Base-by-base conservation (phyloP, 441 rosid genomes). In the Adansonia gregorii region DNA sequence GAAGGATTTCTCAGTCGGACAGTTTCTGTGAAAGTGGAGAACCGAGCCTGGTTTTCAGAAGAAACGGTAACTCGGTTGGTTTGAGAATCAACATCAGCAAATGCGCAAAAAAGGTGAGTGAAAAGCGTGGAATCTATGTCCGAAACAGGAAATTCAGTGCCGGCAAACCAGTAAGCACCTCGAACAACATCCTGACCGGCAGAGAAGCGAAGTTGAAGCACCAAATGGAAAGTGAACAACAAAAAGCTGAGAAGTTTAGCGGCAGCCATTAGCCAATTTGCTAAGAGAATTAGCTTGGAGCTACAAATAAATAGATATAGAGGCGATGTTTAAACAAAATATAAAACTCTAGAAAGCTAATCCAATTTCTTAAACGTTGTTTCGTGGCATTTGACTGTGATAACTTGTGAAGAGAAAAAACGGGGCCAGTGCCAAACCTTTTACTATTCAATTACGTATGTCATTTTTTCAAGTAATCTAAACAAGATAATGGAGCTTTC, bases 71-170 rank as follows among this genome's bases (percentile, higher is more conserved):
- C 84, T 31, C 72, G 76, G 52, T 80, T 71, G 0, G 85, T 82
- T 14, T 66, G 67, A 54, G 76, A 8, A 77, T 84, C 55, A 6
- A 85, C 76, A 15, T 82, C 81, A 0, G 83, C 86, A 24, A 88
- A 86, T 17, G 87, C 88, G 66, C 81, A 86, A 65, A 77, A 85
- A 63, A 88, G 78, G 68, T 88, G 91, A 17, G 88, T 88, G 82
- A 86, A 88, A 70, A 82, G 83, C 11, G 84, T 39, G 35, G 91
- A 82, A 27, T 88, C 69, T 60, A 88, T 82, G 73, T 19, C 49
- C 1, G 88, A 78, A 31, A 78, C 80, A 8, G 83, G 41, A 17
- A 79, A 66, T 8, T 78, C 82, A 58, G 82, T 81, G 11, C 69
- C 84, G 1, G 77, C 79, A 48, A 78, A 82, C 88, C 87, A 86